Conservation (phyloP, 805 yeast species). For the Yamadazyma akitaensis region DNA sequence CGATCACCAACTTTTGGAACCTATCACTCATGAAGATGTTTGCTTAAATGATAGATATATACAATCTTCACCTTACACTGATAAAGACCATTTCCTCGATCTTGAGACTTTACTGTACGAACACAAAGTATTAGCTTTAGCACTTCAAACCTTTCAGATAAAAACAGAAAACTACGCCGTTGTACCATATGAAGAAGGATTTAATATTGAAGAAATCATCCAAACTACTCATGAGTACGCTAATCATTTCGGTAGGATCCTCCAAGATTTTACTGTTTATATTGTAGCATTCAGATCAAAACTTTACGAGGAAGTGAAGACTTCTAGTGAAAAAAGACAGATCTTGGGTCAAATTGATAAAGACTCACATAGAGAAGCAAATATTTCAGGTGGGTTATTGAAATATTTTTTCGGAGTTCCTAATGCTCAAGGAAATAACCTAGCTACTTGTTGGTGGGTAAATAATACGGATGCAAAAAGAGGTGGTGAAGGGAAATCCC, state of each 20-base stretch:
- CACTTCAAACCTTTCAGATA: slow-evolving; percentile 25
- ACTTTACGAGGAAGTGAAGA: slow-evolving; percentile 23
- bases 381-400: slow-evolving; percentile 32
- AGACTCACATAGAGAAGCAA: slow-evolving; percentile 34
- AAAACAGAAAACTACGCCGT: slow-evolving; percentile 20
- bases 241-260: slow-evolving; percentile 2
- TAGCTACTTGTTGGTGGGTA: slow-evolving; percentile 41
- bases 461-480: slow-evolving; percentile 23
- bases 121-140: slow-evolving; percentile 25
- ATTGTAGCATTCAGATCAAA: slow-evolving; percentile 34
- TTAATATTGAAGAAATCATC: slow-evolving; percentile 25
- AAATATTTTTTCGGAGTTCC: slow-evolving; percentile 42
- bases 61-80: slow-evolving; percentile 31
- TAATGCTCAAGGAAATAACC: slow-evolving; percentile 27
- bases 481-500: slow-evolving; percentile 34
- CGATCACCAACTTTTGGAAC: slow-evolving; percentile 1
- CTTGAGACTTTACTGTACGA: slow-evolving; percentile 19
- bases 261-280: slow-evolving; percentile 19
- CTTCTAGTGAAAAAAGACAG: slow-evolving; percentile 21
- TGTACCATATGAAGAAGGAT: slow-evolving; percentile 21
- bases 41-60: background rate
- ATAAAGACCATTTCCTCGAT: slow-evolving; percentile 24
- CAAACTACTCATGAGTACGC: slow-evolving; percentile 8
- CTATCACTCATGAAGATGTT: background rate
- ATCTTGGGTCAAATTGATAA: slow-evolving; percentile 27